Base-by-base conservation (phyloP, 371 early-diverging fungal genomes). In the Choanephora cucurbitarum region DNA sequence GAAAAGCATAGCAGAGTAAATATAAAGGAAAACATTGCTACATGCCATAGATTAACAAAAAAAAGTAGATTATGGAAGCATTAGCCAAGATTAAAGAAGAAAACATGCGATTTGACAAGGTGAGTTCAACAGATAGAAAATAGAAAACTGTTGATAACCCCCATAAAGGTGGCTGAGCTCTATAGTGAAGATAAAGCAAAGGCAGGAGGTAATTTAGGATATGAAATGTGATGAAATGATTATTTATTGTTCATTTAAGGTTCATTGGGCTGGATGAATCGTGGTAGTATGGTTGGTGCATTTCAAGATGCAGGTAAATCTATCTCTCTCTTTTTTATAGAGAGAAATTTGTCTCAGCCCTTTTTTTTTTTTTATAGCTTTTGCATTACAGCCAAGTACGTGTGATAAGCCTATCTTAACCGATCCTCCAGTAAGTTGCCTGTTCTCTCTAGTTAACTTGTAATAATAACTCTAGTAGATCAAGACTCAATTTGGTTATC, bases 141-240 rank as follows among this genome's bases (percentile, higher is more conserved):
- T n/a, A n/a, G n/a, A n/a, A n/a, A n/a, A n/a, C n/a, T n/a, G n/a
- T n/a, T n/a, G n/a, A n/a, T n/a, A n/a, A n/a, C n/a, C n/a, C n/a
- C n/a, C n/a, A n/a, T n/a, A n/a, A 77, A 78, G 54, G 80, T 53
- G 53, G 96, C 96, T 14, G 87, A 89, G 64, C 41, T 73, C 45
- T 95, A 83, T 56, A 91, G 91, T 39, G 95, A 95, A 62, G 96
- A 94, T 70, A 96, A 94, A 73, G 94, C 95, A 28, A 89, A 77
- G 34, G 67, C 76, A 31, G 82, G 82, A 55, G 82, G 81, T 72
- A 72, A n/a, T n/a, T n/a, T n/a, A 31, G 48, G 37, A n/a, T 33
- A 47, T 43, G 31, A 40, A 19, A 32, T 23, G 19, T 41, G 18
- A 31, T n/a, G 11, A 31, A 9, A 31, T 9, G 28, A 44, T 34